Conservation (phyloP, 2,329 filamentous ascomycete species). For the Diaporthe citrichinensis region DNA sequence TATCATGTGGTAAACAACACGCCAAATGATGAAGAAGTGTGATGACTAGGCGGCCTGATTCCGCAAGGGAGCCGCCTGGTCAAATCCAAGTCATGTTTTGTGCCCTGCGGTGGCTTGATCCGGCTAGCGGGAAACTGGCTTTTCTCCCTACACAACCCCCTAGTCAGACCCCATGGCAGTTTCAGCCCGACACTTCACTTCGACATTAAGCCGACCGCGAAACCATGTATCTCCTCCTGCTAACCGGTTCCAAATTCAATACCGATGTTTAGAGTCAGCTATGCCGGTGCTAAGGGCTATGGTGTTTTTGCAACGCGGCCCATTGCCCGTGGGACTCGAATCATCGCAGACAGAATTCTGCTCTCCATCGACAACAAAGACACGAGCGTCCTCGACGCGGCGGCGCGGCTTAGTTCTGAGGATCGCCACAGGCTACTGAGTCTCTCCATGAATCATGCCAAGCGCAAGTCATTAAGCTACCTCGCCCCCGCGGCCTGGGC, state of each 20-base stretch:
- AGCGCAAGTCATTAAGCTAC: not conserved
- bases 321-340: slow-evolving; percentile 13
- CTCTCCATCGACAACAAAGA: slow-evolving; percentile 10
- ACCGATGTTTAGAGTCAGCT: slow-evolving; percentile 15
- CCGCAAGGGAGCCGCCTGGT: not conserved
- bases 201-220: not conserved
- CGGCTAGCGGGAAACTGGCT: slow-evolving; percentile 24
- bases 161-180: not conserved
- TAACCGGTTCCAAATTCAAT: not conserved
- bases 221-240: not conserved
- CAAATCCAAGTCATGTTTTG: not conserved
- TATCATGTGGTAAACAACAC: not conserved
- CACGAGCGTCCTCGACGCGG: slow-evolving; percentile 1
- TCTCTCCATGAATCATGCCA: slow-evolving; percentile 9
- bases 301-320: not conserved
- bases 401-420: not conserved
- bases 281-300: slow-evolving; percentile 10
- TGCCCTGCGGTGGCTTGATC: not conserved
- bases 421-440: not conserved
- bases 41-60: not conserved
- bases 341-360: slow-evolving; percentile 1
- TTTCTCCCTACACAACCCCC: not conserved
- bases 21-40: not conserved
- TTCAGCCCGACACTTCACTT: not conserved
- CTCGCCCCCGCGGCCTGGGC: slow-evolving; percentile 2